Base-by-base conservation (phyloP, 208 protist genomes). In the Acanthamoeba castellanii region DNA sequence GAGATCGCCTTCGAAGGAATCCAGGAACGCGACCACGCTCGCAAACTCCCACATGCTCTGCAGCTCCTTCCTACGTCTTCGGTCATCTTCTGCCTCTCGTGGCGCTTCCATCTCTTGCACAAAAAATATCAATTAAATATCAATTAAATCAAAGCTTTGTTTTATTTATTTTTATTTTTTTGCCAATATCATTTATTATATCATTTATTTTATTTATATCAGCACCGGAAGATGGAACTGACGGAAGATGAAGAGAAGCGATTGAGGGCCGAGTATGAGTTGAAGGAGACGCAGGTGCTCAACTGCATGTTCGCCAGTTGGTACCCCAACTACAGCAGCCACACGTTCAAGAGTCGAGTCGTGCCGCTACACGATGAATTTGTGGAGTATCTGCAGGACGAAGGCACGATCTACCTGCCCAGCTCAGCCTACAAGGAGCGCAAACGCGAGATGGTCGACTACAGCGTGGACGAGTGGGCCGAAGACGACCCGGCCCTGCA, bases 21-120 rank as follows among this genome's bases (percentile, higher is more conserved):
- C 81, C 11, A 88, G 32, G 81, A 88, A 88, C 3, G 81, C 81
- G 14, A 88, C 47, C 11, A 88, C 81, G n/a, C 81, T 88, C 20
- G 81, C 81, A 88, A 88, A 88, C 81, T 88, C 81, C 81, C 81
- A 88, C 81, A 88, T 88, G 55, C 68, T 76, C 68, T n/a, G 11
- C n/a, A 76, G n/a, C 37, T n/a, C 68, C 68, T 45, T 76, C 16
- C 32, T 16, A 8, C 30, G 27, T 42, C 68, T n/a, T 37, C 68
- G 68, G 7, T n/a, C 18, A 8, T 37, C 68, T 76, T 76, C 68
- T 37, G 59, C 5, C 3, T n/a, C 8, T 45, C n/a, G 27, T 76
- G 32, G 11, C 68, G n/a, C n/a, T n/a, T n/a, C n/a, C n/a, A n/a
- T n/a, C n/a, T n/a, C n/a, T n/a, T n/a, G n/a, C n/a, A n/a, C n/a